A percentile compares a stretch with the other conserved stretches of the same genome.
Evolutionary conservation across 331 rosid species (phyloP).

Genomic region (Phaseolus coccineus): DNA sequence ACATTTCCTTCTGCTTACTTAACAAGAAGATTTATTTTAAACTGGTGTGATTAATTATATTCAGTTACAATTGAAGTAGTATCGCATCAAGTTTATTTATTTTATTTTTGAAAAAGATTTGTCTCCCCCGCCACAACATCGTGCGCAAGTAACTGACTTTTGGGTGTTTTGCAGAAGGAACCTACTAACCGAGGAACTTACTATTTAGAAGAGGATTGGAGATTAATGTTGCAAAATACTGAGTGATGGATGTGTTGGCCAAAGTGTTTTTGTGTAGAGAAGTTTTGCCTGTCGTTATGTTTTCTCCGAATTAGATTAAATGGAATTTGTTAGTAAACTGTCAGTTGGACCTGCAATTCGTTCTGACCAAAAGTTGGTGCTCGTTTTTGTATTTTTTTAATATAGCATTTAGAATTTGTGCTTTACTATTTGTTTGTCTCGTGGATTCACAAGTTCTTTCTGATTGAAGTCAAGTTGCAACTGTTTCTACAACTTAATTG

Average conservation of each 20-base stretch:
- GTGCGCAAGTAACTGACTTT: not conserved
- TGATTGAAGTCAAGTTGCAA: not conserved
- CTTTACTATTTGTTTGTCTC: not conserved
- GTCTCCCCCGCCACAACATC: not conserved
- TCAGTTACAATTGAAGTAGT: not conserved
- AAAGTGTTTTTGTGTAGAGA: constrained; percentile 15
- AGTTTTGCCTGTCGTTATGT: constrained; percentile 10
- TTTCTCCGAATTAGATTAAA: constrained; percentile 11
- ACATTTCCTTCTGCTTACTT: not conserved
- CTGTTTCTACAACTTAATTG: constrained; percentile 6
- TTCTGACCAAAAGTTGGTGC: constrained; percentile 36
- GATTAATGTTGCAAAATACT: constrained; percentile 26
- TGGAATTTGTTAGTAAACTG: constrained; percentile 27
- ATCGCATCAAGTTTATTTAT: not conserved
- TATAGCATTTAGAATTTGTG: constrained; percentile 18
- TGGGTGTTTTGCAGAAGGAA: constrained; percentile 40
- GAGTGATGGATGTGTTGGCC: not conserved
- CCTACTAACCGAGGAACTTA: constrained; percentile 7
- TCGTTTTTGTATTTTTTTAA: not conserved
- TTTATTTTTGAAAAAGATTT: not conserved
- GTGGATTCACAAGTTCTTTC: constrained; percentile 1
- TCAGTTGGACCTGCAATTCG: constrained; percentile 25
- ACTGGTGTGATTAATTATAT: not conserved
- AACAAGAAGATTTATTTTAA: not conserved
- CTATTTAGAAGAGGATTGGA: not conserved